These are phyloP conservation scores for Clarireedia sp. DNA, from an alignment of 2,329 filamentous ascomycete species.

Conservation along the genomic window DNA sequence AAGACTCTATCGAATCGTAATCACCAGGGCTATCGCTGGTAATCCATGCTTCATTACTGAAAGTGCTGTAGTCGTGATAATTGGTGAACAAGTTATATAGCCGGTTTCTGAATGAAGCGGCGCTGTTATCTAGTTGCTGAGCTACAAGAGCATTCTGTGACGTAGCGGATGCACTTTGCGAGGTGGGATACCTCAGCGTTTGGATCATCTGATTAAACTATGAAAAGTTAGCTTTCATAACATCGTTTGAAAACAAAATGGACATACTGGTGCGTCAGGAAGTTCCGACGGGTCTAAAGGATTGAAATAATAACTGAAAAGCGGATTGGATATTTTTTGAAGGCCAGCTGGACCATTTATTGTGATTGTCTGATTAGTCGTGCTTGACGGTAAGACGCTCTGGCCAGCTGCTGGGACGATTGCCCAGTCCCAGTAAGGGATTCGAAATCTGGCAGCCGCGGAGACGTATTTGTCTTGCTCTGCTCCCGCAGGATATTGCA, in stretches of 20 bases:
- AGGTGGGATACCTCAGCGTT: slow-evolving; percentile 49
- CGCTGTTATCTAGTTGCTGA: slow-evolving; percentile 42
- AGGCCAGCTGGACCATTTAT: slow-evolving; percentile 45
- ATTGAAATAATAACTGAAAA: slow-evolving; percentile 45
- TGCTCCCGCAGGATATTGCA: slow-evolving; percentile 18
- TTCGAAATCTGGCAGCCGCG: slow-evolving; percentile 34
- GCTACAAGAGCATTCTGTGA: slow-evolving; percentile 55
- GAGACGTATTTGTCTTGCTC: slow-evolving; percentile 36
- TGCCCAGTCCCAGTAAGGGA: slow-evolving; percentile 43
- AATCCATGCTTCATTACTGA: slow-evolving; percentile 63
- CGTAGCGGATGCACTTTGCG: slow-evolving; percentile 33
- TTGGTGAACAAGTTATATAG: slow-evolving; percentile 60
- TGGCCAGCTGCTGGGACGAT: slow-evolving; percentile 39
- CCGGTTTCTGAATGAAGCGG: slow-evolving; percentile 50
- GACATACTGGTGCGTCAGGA: slow-evolving; percentile 49
- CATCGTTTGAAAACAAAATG: not conserved
- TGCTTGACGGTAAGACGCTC: slow-evolving; percentile 41
- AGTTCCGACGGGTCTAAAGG: slow-evolving; percentile 40
- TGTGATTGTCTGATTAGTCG: slow-evolving; percentile 36
- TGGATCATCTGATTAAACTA: slow-evolving; percentile 52
- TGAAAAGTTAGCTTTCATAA: not conserved
- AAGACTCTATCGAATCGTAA: slow-evolving; percentile 56
- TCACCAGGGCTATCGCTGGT: slow-evolving; percentile 34
- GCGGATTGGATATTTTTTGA: slow-evolving; percentile 41
- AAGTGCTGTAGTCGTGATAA: slow-evolving; percentile 59